phyloP scores from a whole-genome alignment of 1,139 yeast genomes.

The Yamadazyma blattariae region DNA sequence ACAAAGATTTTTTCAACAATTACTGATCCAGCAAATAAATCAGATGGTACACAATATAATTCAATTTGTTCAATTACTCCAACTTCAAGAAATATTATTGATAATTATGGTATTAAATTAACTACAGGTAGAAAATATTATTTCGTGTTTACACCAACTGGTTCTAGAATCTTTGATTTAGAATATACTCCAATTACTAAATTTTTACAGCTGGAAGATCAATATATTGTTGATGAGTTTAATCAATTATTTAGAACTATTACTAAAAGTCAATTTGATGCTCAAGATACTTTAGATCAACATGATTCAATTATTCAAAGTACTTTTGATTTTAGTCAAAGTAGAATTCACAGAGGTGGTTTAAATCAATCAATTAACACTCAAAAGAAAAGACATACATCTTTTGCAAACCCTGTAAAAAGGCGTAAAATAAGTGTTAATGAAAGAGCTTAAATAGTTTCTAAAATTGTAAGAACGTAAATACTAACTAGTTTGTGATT shows the following conservation, averaged over 20 bases:
- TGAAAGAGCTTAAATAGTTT: too few relatives aligned
- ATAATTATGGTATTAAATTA: conserved; percentile 9
- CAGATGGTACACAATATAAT: conserved; percentile 1
- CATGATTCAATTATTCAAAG: not conserved
- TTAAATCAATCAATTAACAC: not conserved
- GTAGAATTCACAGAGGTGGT: not conserved
- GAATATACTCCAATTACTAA: not conserved
- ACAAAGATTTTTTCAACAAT: not conserved
- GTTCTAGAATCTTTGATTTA: not conserved
- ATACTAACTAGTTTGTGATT: too few relatives aligned
- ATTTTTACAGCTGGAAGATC: not conserved
- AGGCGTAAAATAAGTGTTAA: too few relatives aligned
- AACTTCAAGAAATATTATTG: conserved; percentile 3
- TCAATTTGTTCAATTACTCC: conserved; percentile 10
- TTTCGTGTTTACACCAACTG: conserved; percentile 17
- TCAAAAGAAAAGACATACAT: too few relatives aligned
- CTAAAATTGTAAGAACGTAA: too few relatives aligned
- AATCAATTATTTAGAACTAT: not conserved
- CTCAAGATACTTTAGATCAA: too few relatives aligned
- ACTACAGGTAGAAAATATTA: conserved; percentile 7
- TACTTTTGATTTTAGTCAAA: not conserved
- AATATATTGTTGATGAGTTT: not conserved
- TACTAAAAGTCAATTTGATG: not conserved
- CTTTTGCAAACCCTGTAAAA: too few relatives aligned
- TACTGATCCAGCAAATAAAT: not conserved